Evolutionary conservation across 345 rosid genomes (phyloP).

Genomic region (Lepidium africanum): DNA sequence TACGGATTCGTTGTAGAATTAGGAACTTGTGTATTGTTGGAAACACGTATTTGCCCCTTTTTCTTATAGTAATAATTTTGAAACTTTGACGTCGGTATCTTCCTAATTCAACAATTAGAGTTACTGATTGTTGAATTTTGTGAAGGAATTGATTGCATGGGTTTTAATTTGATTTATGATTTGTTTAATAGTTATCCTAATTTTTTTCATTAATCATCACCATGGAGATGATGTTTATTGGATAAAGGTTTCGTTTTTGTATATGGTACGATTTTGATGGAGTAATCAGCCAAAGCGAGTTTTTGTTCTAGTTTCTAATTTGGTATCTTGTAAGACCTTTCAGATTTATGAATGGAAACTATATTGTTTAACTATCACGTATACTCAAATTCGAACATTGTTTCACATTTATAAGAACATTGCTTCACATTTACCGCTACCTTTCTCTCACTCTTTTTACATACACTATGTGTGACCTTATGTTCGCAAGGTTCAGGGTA

Average conservation of each 20-base stretch:
- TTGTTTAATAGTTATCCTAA: not conserved
- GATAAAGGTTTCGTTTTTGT: not conserved
- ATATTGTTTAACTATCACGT: not conserved
- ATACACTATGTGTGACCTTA: too few relatives aligned
- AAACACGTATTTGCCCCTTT: too few relatives aligned
- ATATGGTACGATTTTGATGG: not conserved
- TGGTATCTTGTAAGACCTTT: too few relatives aligned
- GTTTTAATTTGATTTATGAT: not conserved
- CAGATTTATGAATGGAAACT: not conserved
- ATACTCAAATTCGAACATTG: not conserved
- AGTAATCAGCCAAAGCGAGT: not conserved
- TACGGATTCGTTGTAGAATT: too few relatives aligned
- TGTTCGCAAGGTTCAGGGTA: too few relatives aligned
- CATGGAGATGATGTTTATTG: not conserved
- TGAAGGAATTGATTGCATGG: too few relatives aligned
- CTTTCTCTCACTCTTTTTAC: too few relatives aligned
- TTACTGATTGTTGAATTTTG: not conserved
- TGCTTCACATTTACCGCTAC: too few relatives aligned
- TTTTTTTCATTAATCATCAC: not conserved
- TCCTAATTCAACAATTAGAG: not conserved
- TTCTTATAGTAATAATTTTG: too few relatives aligned
- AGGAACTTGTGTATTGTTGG: too few relatives aligned
- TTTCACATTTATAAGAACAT: not conserved
- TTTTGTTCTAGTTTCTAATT: slow-evolving; percentile 5
- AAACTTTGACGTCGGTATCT: not conserved